Conservation (phyloP, 495 filamentous ascomycete genomes). For the Lophium mytilinum region DNA sequence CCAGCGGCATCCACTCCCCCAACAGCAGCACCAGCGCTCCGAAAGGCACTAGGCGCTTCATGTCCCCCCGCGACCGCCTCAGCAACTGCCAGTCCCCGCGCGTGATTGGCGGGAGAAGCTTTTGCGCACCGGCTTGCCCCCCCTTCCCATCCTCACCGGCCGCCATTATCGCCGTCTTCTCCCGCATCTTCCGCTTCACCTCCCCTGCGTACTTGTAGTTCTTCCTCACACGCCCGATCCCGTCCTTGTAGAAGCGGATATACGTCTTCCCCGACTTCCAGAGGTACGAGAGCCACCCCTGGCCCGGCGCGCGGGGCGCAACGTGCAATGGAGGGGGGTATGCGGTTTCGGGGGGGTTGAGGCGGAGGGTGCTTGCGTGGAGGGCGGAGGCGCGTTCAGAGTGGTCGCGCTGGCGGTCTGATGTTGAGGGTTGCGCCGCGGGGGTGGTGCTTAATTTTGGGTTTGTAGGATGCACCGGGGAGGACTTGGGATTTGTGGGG, state of each 20-base stretch:
- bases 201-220: conserved; percentile 45
- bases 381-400: background rate
- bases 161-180: background rate
- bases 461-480: background rate
- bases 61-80: conserved; percentile 56
- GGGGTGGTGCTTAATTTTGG: background rate
- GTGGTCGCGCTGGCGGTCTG: background rate
- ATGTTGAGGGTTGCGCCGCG: background rate
- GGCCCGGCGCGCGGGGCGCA: conserved; percentile 35
- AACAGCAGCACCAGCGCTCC: conserved; percentile 60
- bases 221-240: conserved; percentile 56
- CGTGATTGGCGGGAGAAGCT: conserved; percentile 32
- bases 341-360: conserved; percentile 54
- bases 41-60: conserved; percentile 68
- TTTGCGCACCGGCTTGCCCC: background rate
- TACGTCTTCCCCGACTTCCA: conserved; percentile 50
- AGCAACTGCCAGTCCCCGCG: conserved; percentile 59
- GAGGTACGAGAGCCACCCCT: conserved; percentile 39
- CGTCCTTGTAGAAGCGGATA: conserved; percentile 77
- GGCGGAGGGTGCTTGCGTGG: background rate
- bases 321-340: conserved; percentile 50
- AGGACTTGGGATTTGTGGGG: background rate
- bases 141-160: background rate
- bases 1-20: conserved; percentile 76
- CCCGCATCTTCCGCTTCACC: conserved; percentile 37